Evolutionary conservation across 2,329 filamentous ascomycete genomes (phyloP), one percentile per base, ranked within the genome.

Genomic region (Ceratocystis huliohia): DNA sequence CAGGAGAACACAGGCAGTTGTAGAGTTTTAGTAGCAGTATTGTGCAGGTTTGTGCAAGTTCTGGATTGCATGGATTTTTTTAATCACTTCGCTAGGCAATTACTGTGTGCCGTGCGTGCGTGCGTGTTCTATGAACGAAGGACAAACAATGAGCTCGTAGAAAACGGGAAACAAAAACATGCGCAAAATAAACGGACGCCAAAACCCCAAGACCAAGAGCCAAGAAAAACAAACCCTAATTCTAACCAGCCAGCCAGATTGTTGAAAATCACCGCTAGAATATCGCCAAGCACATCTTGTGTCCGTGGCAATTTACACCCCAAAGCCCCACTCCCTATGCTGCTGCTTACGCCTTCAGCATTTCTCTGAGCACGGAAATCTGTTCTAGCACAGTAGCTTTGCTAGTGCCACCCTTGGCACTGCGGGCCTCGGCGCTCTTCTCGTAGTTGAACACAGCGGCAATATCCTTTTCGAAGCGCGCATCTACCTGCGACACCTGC

Each of bases 321-420:
- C 17, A 20, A 45, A 22, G 15, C n/a, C 7, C 4, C 33, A 13
- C n/a, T 13, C 3, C n/a, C 20, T 2, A 56, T 20, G 4, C 13
- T 22, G 15, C 64, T 17, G 64, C 22, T 46, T 22, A 56, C 69
- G 71, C 72, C 65, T 67, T 70, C 53, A 79, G 69, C 72, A 76
- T 76, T 61, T 73, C 72, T 70, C 74, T 76, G 66, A 81, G 69
- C 5, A 78, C 80, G 71, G 81, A 76, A 70, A 88, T 81, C 77
- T 89, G 85, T 76, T 87, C 81, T 69, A 82, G 71, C 5, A 88
- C 86, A 28, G 83, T 81, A 13, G 81, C 81, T 76, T 82, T 85
- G 78, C 88, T 91, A 28, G 89, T 94, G 33, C 90, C 89, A 28
- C 91, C 91, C 70, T 85, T 85, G 2, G 89, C 86, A 53, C 84